Percentiles rank a stretch among this genome's conserved stretches.
phyloP scores from a whole-genome alignment of 2,329 filamentous ascomycete genomes.

The Atkinsonella texensis region DNA sequence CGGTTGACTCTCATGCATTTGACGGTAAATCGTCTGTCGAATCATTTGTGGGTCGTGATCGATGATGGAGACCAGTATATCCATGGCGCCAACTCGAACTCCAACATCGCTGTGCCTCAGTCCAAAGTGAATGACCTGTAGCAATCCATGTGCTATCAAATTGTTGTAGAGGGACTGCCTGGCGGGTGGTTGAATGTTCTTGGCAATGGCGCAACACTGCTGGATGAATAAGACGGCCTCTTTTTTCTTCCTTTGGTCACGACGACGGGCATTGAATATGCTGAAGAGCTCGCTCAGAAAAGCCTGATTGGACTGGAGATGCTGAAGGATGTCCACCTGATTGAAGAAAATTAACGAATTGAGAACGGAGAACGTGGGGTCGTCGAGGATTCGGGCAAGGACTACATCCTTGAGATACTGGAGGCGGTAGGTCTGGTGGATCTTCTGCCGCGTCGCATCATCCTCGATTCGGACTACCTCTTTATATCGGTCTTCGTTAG shows the following conservation, averaged over 20 bases:
- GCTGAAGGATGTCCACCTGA: slow-evolving; percentile 93
- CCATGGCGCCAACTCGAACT: slow-evolving; percentile 83
- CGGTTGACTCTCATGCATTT: slow-evolving; percentile 74
- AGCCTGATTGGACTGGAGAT: slow-evolving; percentile 68
- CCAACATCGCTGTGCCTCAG: slow-evolving; percentile 73
- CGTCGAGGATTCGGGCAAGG: slow-evolving; percentile 86
- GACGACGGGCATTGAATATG: slow-evolving; percentile 60
- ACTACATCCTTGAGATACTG: slow-evolving; percentile 99
- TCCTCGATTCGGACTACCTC: slow-evolving; percentile 93
- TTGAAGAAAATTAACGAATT: slow-evolving; percentile 99
- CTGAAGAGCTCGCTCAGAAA: slow-evolving; percentile 81
- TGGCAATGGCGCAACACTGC: slow-evolving; percentile 87
- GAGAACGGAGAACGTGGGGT: slow-evolving; percentile 92
- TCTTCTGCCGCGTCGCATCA: slow-evolving; percentile 69
- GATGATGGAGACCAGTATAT: slow-evolving; percentile 86
- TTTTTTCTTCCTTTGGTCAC: slow-evolving; percentile 65
- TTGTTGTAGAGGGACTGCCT: slow-evolving; percentile 78
- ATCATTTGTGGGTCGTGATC: slow-evolving; percentile 95
- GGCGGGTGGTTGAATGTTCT: slow-evolving; percentile 78
- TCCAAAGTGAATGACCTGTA: slow-evolving; percentile 85
- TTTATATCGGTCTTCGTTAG: slow-evolving; percentile 81
- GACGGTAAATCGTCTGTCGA: slow-evolving; percentile 81
- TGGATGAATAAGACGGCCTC: slow-evolving; percentile 94
- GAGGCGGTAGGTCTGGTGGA: slow-evolving; percentile 89
- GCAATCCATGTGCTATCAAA: slow-evolving; percentile 76